Base-by-base conservation (phyloP, 208 protist genomes). In the Herpetomonas tarakana region DNA sequence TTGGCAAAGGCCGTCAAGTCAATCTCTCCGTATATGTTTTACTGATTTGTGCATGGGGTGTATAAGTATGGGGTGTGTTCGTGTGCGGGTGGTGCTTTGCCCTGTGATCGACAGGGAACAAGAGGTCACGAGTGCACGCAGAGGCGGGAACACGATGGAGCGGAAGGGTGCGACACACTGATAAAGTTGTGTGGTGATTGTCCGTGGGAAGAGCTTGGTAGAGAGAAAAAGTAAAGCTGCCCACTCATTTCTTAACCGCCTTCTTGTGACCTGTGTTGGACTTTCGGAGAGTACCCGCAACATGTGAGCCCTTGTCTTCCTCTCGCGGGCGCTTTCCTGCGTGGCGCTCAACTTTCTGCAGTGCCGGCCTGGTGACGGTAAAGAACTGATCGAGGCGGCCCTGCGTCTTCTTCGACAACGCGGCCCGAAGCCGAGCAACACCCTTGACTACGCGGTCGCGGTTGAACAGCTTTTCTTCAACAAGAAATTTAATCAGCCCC, bases 391-490 rank as follows among this genome's bases (percentile, higher is more conserved):
- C 92, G n/a, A 97, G 79, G 14, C 92, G 81, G 3, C 76, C 83
- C 52, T 97, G 92, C 28, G 85, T 86, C 65, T 96, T 96, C 53
- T 81, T 78, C 18, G 54, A 70, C 22, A 93, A 54, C 16, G 86
- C 79, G 12, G 73, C 78, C 22, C 76, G 69, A 6, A 98, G 74
- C 29, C 91, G 88, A 18, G 84, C 67, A 47, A 96, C 85, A 11
- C 81, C 88, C 45, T 92, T 92, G 51, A 76, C 51, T 7, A 98
- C 89, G 24, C 94, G 80, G 9, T 97, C 92, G 22, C 90, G 84
- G 57, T 93, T 92, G 75, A 99, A 99, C 21, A 91, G 68, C 71
- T 99, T 99, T 66, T 99, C 98, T 22, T 91, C 62, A 11, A 98
- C 88, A 22, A 99, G 78, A 69, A 98, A 99, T 65, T 98, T 52